Evolutionary conservation across 768 basidiomycete genomes (phyloP), one percentile per base, ranked within the genome.

Genomic region (Hypholoma sublateritium): DNA sequence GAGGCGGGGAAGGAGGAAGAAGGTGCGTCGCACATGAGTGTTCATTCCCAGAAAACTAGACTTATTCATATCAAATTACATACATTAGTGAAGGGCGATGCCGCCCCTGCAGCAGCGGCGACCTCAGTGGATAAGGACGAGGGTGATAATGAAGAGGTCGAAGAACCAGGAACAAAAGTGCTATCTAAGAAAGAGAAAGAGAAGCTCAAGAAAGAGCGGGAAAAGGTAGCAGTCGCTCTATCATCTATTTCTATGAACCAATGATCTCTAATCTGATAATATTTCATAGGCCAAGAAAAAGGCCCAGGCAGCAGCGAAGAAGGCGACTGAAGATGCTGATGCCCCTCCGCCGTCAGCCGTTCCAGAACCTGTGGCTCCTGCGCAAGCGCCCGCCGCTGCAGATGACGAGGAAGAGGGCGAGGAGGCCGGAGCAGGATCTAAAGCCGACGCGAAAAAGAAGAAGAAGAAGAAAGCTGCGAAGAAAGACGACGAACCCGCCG

Each of bases 141-240:
- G 28, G 79, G 71, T 12, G 80, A 77, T 19, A 81, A 75, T 21
- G 84, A 79, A 6, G 86, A 77, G n/a, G 80, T 72, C 37, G 83
- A 81, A 28, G 86, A 80, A 50, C 73, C 72, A 48, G 91, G 83
- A 13, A 76, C 77, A 3, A 86, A 88, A 72, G 69, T 96, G 32
- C 72, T 97, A 35, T 87, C 89, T 16, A 98, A 98, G 77, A 97
- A 96, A 70, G 93, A 98, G 79, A 98, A 98, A 75, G 95, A 98
- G 70, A 88, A 88, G 69, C 77, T 96, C 59, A 98, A 98, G 84
- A 98, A 98, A 76, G 95, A 98, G 74, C 85, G 86, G 50, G 95
- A 97, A 77, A 97, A 97, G 88, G 94, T 88, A 35, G 47, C 66
- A 43, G 54, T 39, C 39, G 35, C 37, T 59, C 41, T 39, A 45